Percentiles rank a stretch among this genome's conserved stretches.
These are phyloP conservation scores for Syzygium aromaticum DNA, from an alignment of 345 rosid species.

Conservation along the genomic window DNA sequence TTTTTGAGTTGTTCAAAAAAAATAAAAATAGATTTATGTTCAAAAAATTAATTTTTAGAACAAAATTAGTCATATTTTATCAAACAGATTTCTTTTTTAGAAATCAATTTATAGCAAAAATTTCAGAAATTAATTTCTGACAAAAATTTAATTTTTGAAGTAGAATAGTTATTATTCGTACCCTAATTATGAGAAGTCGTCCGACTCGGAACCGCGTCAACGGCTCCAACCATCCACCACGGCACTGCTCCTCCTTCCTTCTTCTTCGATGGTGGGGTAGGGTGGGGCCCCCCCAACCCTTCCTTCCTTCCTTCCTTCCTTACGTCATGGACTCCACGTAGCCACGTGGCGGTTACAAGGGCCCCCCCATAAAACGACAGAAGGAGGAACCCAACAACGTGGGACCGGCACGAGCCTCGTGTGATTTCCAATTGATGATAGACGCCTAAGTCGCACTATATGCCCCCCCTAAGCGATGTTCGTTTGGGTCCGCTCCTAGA, in stretches of 20 bases:
- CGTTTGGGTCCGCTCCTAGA: background rate
- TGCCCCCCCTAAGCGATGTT: background rate
- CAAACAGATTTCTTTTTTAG: too few species aligned
- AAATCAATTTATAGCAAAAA: too few species aligned
- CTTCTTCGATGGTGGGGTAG: background rate
- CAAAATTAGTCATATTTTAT: too few species aligned
- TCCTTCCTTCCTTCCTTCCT: background rate
- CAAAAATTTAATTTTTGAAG: too few species aligned
- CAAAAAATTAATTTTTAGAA: too few species aligned
- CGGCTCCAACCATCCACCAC: background rate
- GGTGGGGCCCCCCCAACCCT: rapidly evolving
- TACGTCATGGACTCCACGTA: background rate
- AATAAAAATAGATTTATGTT: too few species aligned
- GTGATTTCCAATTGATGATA: background rate
- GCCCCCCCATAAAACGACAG: too few species aligned
- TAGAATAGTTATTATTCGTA: too few species aligned
- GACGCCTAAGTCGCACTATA: background rate
- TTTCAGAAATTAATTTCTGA: too few species aligned
- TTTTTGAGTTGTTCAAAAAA: too few species aligned
- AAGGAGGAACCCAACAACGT: background rate
- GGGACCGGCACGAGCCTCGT: background rate
- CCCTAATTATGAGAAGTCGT: too few species aligned
- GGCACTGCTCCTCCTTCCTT: background rate
- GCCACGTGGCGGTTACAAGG: background rate
- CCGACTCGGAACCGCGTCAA: background rate